Evolutionary conservation across 2,329 filamentous ascomycete genomes (phyloP).

Genomic region (Onygena corvina): DNA sequence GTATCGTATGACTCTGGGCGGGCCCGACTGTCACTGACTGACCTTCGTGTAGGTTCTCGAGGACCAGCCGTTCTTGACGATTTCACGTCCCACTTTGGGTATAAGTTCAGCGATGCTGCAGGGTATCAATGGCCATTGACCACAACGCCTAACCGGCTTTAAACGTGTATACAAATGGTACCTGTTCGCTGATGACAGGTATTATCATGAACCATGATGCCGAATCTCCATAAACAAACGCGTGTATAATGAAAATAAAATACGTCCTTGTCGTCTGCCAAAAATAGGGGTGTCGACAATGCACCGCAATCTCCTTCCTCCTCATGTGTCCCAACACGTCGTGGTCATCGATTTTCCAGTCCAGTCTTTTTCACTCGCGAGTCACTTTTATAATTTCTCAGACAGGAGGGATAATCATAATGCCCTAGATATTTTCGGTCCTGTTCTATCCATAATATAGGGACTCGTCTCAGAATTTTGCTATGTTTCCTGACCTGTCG

Average conservation of each 20-base stretch:
- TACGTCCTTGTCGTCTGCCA: not conserved
- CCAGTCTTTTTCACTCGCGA: too few relatives aligned
- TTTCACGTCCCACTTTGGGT: slow-evolving; percentile 95
- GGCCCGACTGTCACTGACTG: not conserved
- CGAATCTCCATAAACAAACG: not conserved
- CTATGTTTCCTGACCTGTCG: too few relatives aligned
- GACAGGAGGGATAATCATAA: too few relatives aligned
- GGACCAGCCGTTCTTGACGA: slow-evolving; percentile 93
- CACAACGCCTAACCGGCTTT: slow-evolving; percentile 68
- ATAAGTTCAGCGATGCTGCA: slow-evolving; percentile 95
- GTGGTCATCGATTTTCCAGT: too few relatives aligned
- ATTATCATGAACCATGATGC: not conserved
- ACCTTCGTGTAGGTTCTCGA: slow-evolving; percentile 59
- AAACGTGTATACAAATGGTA: slow-evolving; percentile 28
- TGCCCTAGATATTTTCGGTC: too few relatives aligned
- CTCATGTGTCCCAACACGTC: too few relatives aligned
- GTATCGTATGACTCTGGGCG: not conserved
- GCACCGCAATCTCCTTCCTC: too few relatives aligned
- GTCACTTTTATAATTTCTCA: too few relatives aligned
- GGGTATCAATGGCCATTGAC: slow-evolving; percentile 92
- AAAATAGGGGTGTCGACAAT: not conserved
- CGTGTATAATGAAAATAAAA: slow-evolving; percentile 4
- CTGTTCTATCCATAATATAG: too few relatives aligned
- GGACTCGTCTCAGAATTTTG: too few relatives aligned
- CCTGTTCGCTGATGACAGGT: not conserved